Evolutionary conservation across 306 rosid genomes (phyloP).

Genomic region (Fragaria nilgerrensis): DNA sequence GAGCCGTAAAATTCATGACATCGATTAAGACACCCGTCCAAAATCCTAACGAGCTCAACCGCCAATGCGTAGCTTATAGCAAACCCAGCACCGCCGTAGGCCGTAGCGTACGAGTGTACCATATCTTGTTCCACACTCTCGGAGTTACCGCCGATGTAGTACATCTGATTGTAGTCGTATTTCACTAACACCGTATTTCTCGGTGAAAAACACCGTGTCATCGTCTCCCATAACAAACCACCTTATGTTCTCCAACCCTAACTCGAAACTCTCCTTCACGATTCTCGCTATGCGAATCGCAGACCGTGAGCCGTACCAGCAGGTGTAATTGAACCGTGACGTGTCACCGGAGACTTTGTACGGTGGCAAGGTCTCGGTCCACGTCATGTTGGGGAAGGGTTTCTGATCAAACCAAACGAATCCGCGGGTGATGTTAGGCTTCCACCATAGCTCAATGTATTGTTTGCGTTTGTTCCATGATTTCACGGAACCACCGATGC

Average conservation of each 20-base stretch:
- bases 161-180: conserved; percentile 79
- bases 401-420: conserved; percentile 58
- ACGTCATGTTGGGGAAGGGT: conserved; percentile 26
- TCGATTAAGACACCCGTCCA: conserved; percentile 72
- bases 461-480: conserved; percentile 50
- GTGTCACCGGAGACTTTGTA: conserved; percentile 51
- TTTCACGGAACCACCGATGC: conserved; percentile 50
- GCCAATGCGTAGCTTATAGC: conserved; percentile 74
- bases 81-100: conserved; percentile 77
- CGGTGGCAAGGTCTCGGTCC: conserved; percentile 44
- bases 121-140: conserved; percentile 74
- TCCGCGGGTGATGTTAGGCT: conserved; percentile 41
- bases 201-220: conserved; percentile 67
- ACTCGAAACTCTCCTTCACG: conserved; percentile 69
- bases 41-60: conserved; percentile 46
- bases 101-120: conserved; percentile 49
- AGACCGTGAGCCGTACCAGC: conserved; percentile 59
- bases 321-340: conserved; percentile 51
- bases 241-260: conserved; percentile 49
- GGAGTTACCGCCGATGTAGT: conserved; percentile 66
- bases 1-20: conserved; percentile 54
- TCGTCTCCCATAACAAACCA: conserved; percentile 95
- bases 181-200: conserved; percentile 55
- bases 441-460: conserved; percentile 69
- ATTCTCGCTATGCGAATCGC: conserved; percentile 67